Evolutionary conservation across 306 rosid genomes (phyloP).

Genomic region (Vachellia collinsii): DNA sequence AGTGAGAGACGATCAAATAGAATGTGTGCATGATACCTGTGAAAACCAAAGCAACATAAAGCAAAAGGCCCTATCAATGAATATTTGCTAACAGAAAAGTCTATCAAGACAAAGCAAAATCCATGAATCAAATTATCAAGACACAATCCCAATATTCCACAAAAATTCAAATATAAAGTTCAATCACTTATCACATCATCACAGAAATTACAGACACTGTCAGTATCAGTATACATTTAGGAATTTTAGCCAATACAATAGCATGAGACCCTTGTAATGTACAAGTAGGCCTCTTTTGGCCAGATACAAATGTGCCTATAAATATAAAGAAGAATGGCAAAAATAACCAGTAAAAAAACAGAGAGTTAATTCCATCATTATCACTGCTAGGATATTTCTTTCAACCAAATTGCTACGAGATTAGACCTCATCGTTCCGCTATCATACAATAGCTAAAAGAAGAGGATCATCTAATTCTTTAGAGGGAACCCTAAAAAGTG

Average conservation of each 20-base stretch:
- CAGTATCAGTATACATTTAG: not conserved
- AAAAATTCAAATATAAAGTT: constrained; percentile 16
- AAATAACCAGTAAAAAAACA: constrained; percentile 18
- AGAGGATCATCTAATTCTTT: not conserved
- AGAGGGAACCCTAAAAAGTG: not conserved
- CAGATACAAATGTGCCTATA: not conserved
- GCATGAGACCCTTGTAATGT: not conserved
- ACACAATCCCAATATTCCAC: constrained; percentile 25
- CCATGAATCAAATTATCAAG: constrained; percentile 33
- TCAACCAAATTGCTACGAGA: not conserved
- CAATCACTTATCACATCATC: constrained; percentile 20
- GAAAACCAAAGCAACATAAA: constrained; percentile 21
- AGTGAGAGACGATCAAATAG: constrained; percentile 80
- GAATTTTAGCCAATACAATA: constrained; percentile 2
- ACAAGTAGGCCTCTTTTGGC: not conserved
- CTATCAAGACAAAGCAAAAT: constrained; percentile 11
- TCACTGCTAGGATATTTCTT: not conserved
- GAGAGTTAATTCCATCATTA: not conserved
- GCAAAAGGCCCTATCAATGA: constrained; percentile 20
- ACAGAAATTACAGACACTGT: constrained; percentile 7
- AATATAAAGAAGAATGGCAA: constrained; percentile 16
- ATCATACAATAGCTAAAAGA: not conserved
- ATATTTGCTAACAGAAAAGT: constrained; percentile 1
- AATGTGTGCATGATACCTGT: constrained; percentile 84
- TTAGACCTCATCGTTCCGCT: not conserved